These are phyloP conservation scores for Monilinia polystroma DNA, from an alignment of 2,329 filamentous ascomycete species.

Conservation along the genomic window DNA sequence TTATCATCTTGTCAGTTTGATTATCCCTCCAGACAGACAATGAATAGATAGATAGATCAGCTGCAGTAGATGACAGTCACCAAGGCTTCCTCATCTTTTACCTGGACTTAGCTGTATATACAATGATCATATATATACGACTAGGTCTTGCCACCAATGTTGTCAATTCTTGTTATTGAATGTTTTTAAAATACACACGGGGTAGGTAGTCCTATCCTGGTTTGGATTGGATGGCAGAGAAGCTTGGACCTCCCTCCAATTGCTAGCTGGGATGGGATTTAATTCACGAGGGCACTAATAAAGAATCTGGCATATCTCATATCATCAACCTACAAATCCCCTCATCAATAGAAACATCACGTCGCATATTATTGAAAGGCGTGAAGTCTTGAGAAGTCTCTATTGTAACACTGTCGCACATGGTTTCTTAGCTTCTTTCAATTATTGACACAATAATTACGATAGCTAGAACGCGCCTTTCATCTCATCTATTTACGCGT, in stretches of 20 bases:
- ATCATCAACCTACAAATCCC: not conserved
- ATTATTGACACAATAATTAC: not conserved
- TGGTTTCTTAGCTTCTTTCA: not conserved
- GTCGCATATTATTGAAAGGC: not conserved
- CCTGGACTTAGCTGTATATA: not conserved
- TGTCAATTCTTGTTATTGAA: not conserved
- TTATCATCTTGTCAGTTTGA: not conserved
- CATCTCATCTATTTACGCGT: slow-evolving; percentile 12
- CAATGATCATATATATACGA: not conserved
- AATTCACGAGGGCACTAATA: slow-evolving; percentile 3
- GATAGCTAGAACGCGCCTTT: not conserved
- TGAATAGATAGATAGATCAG: not conserved
- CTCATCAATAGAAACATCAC: slow-evolving; percentile 7
- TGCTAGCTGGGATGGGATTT: not conserved
- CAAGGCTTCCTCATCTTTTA: not conserved
- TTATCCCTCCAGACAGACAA: not conserved
- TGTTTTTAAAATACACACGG: not conserved
- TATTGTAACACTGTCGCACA: not conserved
- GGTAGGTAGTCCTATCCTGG: not conserved
- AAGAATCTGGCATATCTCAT: not conserved
- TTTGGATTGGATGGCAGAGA: not conserved
- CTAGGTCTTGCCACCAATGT: not conserved
- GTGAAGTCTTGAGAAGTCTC: not conserved
- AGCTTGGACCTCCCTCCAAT: not conserved
- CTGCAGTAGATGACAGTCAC: not conserved